Conservation (phyloP, 2,329 filamentous ascomycete genomes). For the Aureobasidium namibiae region DNA sequence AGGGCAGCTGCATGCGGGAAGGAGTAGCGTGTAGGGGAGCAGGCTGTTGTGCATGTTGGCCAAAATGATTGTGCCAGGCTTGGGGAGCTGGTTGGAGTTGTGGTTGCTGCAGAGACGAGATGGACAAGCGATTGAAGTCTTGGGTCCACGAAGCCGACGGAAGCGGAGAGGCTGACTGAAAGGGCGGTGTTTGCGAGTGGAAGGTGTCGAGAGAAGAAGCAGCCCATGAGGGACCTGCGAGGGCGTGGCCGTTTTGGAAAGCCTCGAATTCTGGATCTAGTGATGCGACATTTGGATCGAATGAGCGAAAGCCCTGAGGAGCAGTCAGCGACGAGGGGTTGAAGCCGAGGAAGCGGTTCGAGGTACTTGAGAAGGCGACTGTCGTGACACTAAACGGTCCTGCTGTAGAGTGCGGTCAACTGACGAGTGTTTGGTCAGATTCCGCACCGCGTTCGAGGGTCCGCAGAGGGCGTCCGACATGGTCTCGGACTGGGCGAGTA, state of each 20-base stretch:
- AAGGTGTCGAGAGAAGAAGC: constrained; percentile 27
- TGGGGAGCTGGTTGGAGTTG: constrained; percentile 33
- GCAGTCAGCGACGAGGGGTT: too few relatives aligned
- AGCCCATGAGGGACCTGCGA: constrained; percentile 24
- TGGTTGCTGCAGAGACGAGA: constrained; percentile 36
- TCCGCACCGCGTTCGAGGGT: constrained; percentile 66
- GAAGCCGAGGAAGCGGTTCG: background rate
- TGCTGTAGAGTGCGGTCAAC: constrained; percentile 65
- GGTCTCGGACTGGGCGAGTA: constrained; percentile 18
- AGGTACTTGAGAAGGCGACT: constrained; percentile 47
- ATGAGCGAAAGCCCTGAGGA: constrained; percentile 55
- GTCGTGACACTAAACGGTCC: constrained; percentile 53
- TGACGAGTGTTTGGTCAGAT: constrained; percentile 61
- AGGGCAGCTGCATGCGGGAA: constrained; percentile 20
- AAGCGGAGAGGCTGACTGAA: constrained; percentile 25
- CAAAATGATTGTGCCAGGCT: constrained; percentile 23
- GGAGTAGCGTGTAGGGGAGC: background rate
- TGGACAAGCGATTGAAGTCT: constrained; percentile 42
- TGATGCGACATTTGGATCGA: constrained; percentile 43
- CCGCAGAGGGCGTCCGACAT: constrained; percentile 66
- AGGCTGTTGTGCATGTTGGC: constrained; percentile 28
- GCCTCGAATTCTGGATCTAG: constrained; percentile 62
- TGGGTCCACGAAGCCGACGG: constrained; percentile 31
- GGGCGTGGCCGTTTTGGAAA: constrained; percentile 49
- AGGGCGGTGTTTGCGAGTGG: constrained; percentile 19